These are phyloP conservation scores for Chloromonas sp. DNA, from an alignment of 163 green algal genomes.

Conservation along the genomic window DNA sequence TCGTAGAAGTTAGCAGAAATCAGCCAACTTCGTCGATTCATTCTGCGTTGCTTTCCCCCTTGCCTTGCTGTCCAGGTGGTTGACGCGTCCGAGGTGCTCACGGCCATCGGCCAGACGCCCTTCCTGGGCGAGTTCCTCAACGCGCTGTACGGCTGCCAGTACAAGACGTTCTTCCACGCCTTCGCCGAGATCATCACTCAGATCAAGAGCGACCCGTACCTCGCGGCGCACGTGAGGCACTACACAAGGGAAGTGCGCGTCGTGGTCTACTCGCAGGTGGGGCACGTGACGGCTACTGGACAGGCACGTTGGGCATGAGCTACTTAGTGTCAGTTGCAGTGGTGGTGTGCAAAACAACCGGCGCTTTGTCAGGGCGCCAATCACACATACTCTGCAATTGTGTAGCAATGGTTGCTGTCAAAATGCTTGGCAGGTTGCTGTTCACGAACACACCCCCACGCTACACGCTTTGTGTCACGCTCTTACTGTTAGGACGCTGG, in stretches of 20 bases:
- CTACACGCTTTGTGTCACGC: too few relatives aligned
- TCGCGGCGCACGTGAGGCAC: slow-evolving; percentile 84
- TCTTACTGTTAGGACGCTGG: too few relatives aligned
- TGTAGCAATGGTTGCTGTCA: too few relatives aligned
- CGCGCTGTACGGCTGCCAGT: slow-evolving; percentile 87
- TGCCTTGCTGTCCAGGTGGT: slow-evolving; percentile 58
- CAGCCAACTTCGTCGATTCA: background rate
- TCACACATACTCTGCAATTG: too few relatives aligned
- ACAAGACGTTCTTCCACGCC: slow-evolving; percentile 84
- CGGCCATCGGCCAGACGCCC: slow-evolving; percentile 83
- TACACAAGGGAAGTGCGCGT: slow-evolving; percentile 83
- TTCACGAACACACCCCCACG: too few relatives aligned
- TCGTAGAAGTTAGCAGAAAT: background rate
- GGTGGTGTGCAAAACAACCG: too few relatives aligned
- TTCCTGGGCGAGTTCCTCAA: slow-evolving; percentile 76
- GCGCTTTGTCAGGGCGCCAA: too few relatives aligned
- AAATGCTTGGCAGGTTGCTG: too few relatives aligned
- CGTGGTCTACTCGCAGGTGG: slow-evolving; percentile 72
- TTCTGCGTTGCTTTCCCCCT: background rate
- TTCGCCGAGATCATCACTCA: slow-evolving; percentile 75
- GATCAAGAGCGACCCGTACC: slow-evolving; percentile 72
- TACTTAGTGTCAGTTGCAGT: too few relatives aligned
- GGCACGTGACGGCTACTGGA: background rate
- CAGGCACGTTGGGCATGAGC: too few relatives aligned
- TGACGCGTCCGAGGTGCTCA: slow-evolving; percentile 92